Percentiles rank a stretch among this genome's conserved stretches.
Conservation (phyloP, 495 filamentous ascomycete genomes). For the Penicilliopsis zonata region DNA sequence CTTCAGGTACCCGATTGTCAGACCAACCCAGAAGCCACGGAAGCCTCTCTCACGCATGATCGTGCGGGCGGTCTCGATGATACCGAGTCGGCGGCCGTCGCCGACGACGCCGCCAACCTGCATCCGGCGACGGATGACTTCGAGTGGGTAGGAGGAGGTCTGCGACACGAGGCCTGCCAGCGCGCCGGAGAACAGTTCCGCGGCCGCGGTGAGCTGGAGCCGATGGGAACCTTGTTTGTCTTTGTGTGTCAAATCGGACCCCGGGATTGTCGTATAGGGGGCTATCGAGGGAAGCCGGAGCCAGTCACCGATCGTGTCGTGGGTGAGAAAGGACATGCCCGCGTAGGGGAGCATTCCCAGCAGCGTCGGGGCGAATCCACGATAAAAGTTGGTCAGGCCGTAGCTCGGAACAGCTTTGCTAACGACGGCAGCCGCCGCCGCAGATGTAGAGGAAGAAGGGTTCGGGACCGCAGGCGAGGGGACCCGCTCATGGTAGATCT, state of each 20-base stretch:
- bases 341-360: constrained; percentile 95
- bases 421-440: constrained; percentile 17
- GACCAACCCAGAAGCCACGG: constrained; percentile 79
- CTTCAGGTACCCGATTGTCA: constrained; percentile 93
- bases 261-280: constrained; percentile 51
- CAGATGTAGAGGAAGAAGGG: constrained; percentile 2
- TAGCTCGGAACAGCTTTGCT: constrained; percentile 40
- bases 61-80: constrained; percentile 61
- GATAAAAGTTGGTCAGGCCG: constrained; percentile 84
- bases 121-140: constrained; percentile 86
- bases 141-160: constrained; percentile 83
- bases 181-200: constrained; percentile 74
- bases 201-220: constrained; percentile 49
- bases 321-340: constrained; percentile 92
- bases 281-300: constrained; percentile 56
- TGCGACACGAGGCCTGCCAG: constrained; percentile 79
- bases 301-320: constrained; percentile 75
- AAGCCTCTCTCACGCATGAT: constrained; percentile 68
- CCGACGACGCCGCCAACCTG: constrained; percentile 92
- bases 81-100: constrained; percentile 65
- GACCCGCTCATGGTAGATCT: constrained; percentile 70
- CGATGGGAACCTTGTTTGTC: constrained; percentile 16
- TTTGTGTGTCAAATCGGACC: constrained; percentile 16
- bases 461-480: constrained; percentile 13
- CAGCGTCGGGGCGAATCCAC: constrained; percentile 81